Base-by-base conservation (phyloP, 768 basidiomycete species). In the Auricularia heimuer region DNA sequence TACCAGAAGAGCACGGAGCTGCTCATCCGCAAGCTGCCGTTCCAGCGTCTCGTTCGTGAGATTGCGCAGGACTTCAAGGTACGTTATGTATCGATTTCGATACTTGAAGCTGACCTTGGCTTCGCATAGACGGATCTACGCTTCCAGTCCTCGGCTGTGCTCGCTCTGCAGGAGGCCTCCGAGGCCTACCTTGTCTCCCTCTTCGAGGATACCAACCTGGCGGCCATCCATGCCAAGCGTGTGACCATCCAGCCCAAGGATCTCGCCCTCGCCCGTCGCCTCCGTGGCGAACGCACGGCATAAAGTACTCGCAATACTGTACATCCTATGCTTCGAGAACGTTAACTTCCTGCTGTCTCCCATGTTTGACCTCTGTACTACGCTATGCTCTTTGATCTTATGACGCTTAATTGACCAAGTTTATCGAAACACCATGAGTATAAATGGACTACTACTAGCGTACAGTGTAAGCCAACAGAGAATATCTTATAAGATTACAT, bases 71-170 rank as follows among this genome's bases (percentile, higher is more conserved):
- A 90, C 77, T 88, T 88, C 82, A 90, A 89, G 81, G 82, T 81
- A 56, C 54, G 76, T 70, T 42, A 18, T 45, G 37, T 29, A 45
- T 62, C 21, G 18, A 29, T 33, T 35, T 14, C 33, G 64, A 42
- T 54, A 78, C 77, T 79, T 80, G 67, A 63, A 68, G 42, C 29
- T 67, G 61, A 24, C 63, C 35, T 14, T 33, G 34, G 42, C 39
- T 12, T 62, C 47, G 24, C 18, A 11, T 65, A 83, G 90, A 92
- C 90, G 70, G 89, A 92, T 75, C 79, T 96, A 68, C 91, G 94
- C 72, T 95, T 95, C 92, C 94, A 96, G 78, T 94, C 92, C 2
- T 94, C 92, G 29, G 93, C 92, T 44, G 91, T 95, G 69, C 90
- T 92, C 85, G 93, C 93, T 60, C 83, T 94, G 67, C 92, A 95